phyloP scores from a whole-genome alignment of 768 basidiomycete genomes.

The Boletus rubescentipes region DNA sequence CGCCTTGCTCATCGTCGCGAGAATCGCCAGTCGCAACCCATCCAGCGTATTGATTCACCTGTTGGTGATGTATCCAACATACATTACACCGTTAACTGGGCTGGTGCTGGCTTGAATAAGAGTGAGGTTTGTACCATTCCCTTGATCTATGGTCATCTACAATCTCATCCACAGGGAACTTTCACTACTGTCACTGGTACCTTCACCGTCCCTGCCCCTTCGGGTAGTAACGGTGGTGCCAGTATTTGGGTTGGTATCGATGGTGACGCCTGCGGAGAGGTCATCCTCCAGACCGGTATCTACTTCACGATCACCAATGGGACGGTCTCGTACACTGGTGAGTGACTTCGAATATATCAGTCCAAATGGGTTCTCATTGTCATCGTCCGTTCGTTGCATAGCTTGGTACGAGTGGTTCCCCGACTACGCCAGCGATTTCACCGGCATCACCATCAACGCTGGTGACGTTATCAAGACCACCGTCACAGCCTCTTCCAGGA shows the following conservation, averaged over 20 bases:
- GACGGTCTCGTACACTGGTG: slow-evolving; percentile 9
- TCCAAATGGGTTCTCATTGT: background rate
- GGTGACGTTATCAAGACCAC: slow-evolving; percentile 19
- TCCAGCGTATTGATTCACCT: background rate
- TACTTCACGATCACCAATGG: background rate
- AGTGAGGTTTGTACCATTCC: slow-evolving; percentile 6
- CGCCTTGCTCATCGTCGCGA: slow-evolving; percentile 16
- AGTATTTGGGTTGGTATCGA: slow-evolving; percentile 28
- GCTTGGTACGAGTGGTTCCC: too few relatives aligned
- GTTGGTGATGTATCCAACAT: slow-evolving; percentile 1
- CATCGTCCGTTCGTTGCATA: background rate
- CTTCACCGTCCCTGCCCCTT: slow-evolving; percentile 19
- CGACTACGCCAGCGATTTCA: slow-evolving; percentile 13
- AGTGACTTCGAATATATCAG: background rate
- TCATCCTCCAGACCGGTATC: too few relatives aligned
- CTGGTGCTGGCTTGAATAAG: slow-evolving; percentile 16
- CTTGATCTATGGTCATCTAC: background rate
- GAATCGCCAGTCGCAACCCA: slow-evolving; percentile 11
- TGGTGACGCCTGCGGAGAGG: slow-evolving; percentile 9
- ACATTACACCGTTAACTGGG: slow-evolving; percentile 19
- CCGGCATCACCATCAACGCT: slow-evolving; percentile 10
- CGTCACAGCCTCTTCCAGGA: slow-evolving; percentile 18
- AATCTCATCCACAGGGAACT: slow-evolving; percentile 18
- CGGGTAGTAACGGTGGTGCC: slow-evolving; percentile 8
- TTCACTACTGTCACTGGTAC: slow-evolving; percentile 19